Evolutionary conservation across 2,329 filamentous ascomycete genomes (phyloP).

Genomic region (Colletotrichum sansevieriae): DNA sequence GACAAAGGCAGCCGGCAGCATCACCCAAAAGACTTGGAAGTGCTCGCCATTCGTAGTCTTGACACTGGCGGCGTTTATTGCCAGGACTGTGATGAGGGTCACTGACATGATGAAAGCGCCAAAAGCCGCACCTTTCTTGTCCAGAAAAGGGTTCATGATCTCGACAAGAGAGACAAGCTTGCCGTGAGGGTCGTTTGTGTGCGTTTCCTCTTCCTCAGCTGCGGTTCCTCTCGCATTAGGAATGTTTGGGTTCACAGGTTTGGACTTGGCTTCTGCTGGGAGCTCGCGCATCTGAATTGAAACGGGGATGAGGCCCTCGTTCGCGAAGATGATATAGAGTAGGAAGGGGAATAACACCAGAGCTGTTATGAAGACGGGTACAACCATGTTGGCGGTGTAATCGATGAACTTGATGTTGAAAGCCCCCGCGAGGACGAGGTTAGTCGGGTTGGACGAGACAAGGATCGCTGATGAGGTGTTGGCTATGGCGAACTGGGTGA

Average conservation of each 20-base stretch:
- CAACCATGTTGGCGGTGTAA: conserved; percentile 84
- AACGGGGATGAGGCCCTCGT: conserved; percentile 72
- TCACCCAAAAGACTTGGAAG: conserved; percentile 75
- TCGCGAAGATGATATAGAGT: conserved; percentile 76
- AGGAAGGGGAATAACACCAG: conserved; percentile 78
- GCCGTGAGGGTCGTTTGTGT: conserved; percentile 60
- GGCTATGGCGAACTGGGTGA: conserved; percentile 77
- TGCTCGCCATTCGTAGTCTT: conserved; percentile 56
- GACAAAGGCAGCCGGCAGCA: conserved; percentile 74
- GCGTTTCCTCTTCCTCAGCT: conserved; percentile 60
- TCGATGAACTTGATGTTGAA: conserved; percentile 79
- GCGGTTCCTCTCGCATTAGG: conserved; percentile 70
- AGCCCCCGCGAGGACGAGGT: conserved; percentile 79
- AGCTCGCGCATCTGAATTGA: conserved; percentile 78
- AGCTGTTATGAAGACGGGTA: conserved; percentile 77
- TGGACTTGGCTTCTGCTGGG: conserved; percentile 66
- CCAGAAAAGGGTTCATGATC: conserved; percentile 81
- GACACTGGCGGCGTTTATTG: conserved; percentile 72
- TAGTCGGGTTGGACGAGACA: conserved; percentile 83
- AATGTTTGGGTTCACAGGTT: conserved; percentile 80
- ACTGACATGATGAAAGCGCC: conserved; percentile 75
- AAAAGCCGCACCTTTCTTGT: conserved; percentile 74
- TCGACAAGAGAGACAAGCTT: conserved; percentile 75
- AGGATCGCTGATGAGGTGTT: conserved; percentile 82
- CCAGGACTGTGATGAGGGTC: conserved; percentile 75